phyloP scores from a whole-genome alignment of 2,329 filamentous ascomycete genomes.

The Botrytis sinoallii region DNA sequence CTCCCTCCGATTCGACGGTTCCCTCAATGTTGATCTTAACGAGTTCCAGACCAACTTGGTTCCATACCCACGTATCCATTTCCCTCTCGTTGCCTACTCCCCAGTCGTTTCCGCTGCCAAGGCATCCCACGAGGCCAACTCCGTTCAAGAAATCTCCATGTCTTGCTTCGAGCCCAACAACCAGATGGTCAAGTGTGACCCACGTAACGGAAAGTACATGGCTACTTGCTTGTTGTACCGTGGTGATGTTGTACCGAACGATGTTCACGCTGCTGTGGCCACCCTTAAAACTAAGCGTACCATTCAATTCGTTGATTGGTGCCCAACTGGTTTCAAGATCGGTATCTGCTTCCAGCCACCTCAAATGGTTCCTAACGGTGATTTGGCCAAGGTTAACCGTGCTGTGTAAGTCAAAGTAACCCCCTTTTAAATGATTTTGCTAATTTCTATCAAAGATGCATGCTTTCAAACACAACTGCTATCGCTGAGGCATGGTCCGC shows the following conservation, averaged over 20 bases:
- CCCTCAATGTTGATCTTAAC: slow-evolving; percentile 64
- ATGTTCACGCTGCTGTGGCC: slow-evolving; percentile 57
- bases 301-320: slow-evolving; percentile 93
- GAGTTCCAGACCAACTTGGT: slow-evolving; percentile 70
- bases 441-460: slow-evolving; percentile 33
- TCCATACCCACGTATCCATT: slow-evolving; percentile 65
- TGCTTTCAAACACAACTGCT: slow-evolving; percentile 66
- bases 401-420: slow-evolving; percentile 71
- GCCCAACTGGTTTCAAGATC: slow-evolving; percentile 99
- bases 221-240: slow-evolving; percentile 64
- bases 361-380: slow-evolving; percentile 75
- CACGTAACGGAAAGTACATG: slow-evolving; percentile 67
- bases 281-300: slow-evolving; percentile 65
- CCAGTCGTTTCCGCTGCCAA: slow-evolving; percentile 59
- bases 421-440: slow-evolving; percentile 26
- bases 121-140: slow-evolving; percentile 53
- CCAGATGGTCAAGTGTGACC: slow-evolving; percentile 66
- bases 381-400: slow-evolving; percentile 96
- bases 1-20: slow-evolving; percentile 62
- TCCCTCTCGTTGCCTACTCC: slow-evolving; percentile 63
- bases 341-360: slow-evolving; percentile 94
- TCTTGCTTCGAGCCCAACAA: slow-evolving; percentile 62
- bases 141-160: slow-evolving; percentile 15
- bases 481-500: slow-evolving; percentile 64
- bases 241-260: slow-evolving; percentile 61